Base-by-base conservation (phyloP, 805 yeast species). In the Myxozyma mucilagina region DNA sequence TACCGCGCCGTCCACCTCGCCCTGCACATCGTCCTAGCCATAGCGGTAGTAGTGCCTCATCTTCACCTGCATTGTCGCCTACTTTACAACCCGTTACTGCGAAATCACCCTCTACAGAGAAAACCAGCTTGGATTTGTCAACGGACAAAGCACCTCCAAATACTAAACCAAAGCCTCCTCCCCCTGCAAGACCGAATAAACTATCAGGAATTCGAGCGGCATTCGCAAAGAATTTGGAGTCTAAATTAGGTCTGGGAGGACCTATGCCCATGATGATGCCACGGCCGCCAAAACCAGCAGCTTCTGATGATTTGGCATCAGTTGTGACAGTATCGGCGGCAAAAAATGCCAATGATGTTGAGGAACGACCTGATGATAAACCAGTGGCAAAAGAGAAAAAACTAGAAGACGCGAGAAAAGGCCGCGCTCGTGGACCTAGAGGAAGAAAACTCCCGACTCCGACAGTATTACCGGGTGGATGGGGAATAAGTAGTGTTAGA, bases 371-470 rank as follows among this genome's bases (percentile, higher is more conserved):
- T 13, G 56, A 38, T 10, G 50, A 42, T 5, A 18, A 31, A 16
- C 20, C 16, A 1, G 35, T 16, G 11, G 4, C 44, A n/a, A 36
- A 38, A 67, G 56, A 55, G 52, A 55, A 55, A 31, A 47, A 47
- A 18, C 41, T 34, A 11, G 63, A 60, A 7, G 83, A 82, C 69
- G 72, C 72, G 3, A 72, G 82, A 70, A 76, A 75, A 53, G 76
- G 83, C 35, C 80, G 93, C 68, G 86, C 85, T 0, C 85, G 76
- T 66, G 94, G 93, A 0, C 96, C 96, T 48, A 79, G 83, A 63
- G 92, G 92, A 0, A 82, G 89, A 62, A 84, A 83, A 68, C 73
- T 87, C 56, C 94, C 94, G n/a, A 82, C 85, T 11, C 77, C 79
- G 20, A 72, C 70, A 0, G 71, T 68, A 47, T 72, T 73, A 47